Percentiles rank a stretch among this genome's conserved stretches.
Evolutionary conservation across 2,329 filamentous ascomycete species (phyloP).

Genomic region (Neonectria magnoliae): DNA sequence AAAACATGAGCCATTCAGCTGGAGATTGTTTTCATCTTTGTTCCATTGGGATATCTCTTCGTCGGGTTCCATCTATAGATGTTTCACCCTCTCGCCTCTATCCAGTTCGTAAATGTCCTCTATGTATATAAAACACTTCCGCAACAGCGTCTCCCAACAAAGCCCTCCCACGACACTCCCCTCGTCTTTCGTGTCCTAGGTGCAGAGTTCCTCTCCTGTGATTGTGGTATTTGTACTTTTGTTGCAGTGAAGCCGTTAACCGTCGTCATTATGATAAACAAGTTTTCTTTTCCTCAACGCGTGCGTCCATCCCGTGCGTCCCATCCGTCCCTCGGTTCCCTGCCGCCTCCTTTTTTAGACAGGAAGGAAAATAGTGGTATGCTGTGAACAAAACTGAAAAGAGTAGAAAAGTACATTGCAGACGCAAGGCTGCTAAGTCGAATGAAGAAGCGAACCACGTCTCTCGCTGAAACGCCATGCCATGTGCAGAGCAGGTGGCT

Average conservation of each 20-base stretch:
- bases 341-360: constrained; percentile 29
- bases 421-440: constrained; percentile 39
- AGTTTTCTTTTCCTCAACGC: constrained; percentile 35
- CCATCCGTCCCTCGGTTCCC: constrained; percentile 29
- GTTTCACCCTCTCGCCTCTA: constrained; percentile 25
- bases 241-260: constrained; percentile 45
- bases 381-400: constrained; percentile 17
- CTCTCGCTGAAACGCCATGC: constrained; percentile 42
- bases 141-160: constrained; percentile 21
- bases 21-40: constrained; percentile 19
- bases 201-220: constrained; percentile 8
- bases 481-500: constrained; percentile 37
- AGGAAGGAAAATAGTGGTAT: constrained; percentile 23
- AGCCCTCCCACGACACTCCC: constrained; percentile 17
- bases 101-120: constrained; percentile 40
- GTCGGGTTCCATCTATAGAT: constrained; percentile 9
- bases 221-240: constrained; percentile 34
- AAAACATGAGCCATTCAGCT: background rate
- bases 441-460: constrained; percentile 35
- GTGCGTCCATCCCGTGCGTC: constrained; percentile 38
- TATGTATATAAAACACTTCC: constrained; percentile 33
- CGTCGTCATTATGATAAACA: constrained; percentile 44
- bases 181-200: constrained; percentile 22
- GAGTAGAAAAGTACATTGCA: constrained; percentile 30
- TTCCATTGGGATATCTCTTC: constrained; percentile 42